Percentiles rank a stretch among this genome's conserved stretches.
These are phyloP conservation scores for Colletotrichum sp. DNA, from an alignment of 2,329 filamentous ascomycete genomes.

Conservation along the genomic window DNA sequence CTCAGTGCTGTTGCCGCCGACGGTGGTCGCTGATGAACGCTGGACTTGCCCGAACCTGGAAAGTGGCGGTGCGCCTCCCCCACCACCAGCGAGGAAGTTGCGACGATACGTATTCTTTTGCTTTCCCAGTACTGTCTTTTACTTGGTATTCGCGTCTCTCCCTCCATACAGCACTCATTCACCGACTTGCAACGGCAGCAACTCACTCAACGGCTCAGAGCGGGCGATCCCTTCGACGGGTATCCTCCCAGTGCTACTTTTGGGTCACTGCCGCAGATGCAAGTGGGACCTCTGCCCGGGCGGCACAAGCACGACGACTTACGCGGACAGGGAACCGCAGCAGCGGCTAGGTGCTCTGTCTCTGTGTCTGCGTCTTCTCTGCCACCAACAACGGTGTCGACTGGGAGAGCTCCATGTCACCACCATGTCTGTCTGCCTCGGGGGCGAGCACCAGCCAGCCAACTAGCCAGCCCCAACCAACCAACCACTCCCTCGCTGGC, in stretches of 20 bases:
- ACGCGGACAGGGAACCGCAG: conserved; percentile 13
- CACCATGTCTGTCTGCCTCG: neutral
- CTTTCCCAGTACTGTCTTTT: no score
- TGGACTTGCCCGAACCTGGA: neutral
- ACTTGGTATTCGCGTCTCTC: neutral
- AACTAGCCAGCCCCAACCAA: no score
- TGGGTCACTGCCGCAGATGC: neutral
- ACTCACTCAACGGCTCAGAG: neutral
- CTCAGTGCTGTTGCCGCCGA: neutral
- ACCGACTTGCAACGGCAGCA: neutral
- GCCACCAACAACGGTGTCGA: no score
- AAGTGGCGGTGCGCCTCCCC: conserved; percentile 9
- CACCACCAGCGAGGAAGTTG: neutral
- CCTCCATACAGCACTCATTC: neutral
- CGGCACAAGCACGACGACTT: neutral
- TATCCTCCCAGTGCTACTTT: neutral
- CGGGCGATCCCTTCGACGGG: neutral
- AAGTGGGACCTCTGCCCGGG: neutral
- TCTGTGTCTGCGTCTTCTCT: neutral
- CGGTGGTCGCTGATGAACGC: neutral
- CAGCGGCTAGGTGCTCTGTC: neutral
- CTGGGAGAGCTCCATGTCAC: neutral
- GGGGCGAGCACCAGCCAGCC: neutral
- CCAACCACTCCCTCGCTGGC: neutral
- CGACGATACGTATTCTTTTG: neutral